Percentiles rank a stretch among this genome's conserved stretches.
phyloP scores from a whole-genome alignment of 768 basidiomycete genomes.

The Omphalotus guepiniiformis region DNA sequence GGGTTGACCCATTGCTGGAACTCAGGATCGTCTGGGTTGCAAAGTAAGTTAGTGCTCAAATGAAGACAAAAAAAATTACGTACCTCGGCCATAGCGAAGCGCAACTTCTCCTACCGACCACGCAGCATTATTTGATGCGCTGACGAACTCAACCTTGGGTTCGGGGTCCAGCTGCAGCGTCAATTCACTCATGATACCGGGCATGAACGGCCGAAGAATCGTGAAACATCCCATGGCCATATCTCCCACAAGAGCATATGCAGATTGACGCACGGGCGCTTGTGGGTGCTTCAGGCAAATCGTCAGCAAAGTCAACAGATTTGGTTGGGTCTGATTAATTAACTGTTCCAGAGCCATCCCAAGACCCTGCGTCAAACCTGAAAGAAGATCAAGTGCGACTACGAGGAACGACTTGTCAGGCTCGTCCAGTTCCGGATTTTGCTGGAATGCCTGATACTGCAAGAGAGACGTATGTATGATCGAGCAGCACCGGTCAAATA shows the following conservation, averaged over 20 bases:
- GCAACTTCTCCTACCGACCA: conserved; percentile 99
- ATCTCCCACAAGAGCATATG: conserved; percentile 97
- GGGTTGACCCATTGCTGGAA: conserved; percentile 91
- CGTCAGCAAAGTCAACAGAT: conserved; percentile 75
- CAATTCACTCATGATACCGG: conserved; percentile 86
- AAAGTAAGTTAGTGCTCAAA: conserved; percentile 7
- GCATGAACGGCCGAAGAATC: conserved; percentile 79
- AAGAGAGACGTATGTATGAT: conserved; percentile 82
- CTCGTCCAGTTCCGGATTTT: conserved; percentile 88
- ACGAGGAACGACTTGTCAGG: conserved; percentile 98
- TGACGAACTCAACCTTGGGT: conserved; percentile 90
- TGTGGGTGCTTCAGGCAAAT: conserved; percentile 94
- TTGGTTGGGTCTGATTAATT: conserved; percentile 67
- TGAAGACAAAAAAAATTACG: conserved; percentile 16
- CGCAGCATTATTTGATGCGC: conserved; percentile 97
- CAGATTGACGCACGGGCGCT: conserved; percentile 91
- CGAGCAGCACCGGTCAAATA: conserved; percentile 87
- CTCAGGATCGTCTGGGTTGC: conserved; percentile 62
- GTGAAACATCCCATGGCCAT: conserved; percentile 95
- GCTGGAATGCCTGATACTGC: conserved; percentile 83
- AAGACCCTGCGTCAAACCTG: conserved; percentile 93
- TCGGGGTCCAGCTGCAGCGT: conserved; percentile 88
- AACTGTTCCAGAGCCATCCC: conserved; percentile 72
- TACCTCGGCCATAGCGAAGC: conserved; percentile 81
- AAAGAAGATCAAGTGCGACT: conserved; percentile 94